phyloP scores from a whole-genome alignment of 768 basidiomycete genomes.

The Xerocomus potaroensis region DNA sequence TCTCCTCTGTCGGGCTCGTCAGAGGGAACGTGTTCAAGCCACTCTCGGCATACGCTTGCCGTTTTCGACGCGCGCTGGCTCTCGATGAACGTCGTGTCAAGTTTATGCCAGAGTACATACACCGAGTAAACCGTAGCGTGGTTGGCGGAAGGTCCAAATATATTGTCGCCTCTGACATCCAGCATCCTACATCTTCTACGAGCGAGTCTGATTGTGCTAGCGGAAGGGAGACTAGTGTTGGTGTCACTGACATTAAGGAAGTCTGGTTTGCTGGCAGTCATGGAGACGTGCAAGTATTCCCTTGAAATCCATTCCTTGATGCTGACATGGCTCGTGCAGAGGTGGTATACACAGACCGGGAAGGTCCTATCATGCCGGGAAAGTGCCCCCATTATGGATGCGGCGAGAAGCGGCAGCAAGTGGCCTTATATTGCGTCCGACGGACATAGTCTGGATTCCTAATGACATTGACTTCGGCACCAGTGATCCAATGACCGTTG shows the following conservation, averaged over 20 bases:
- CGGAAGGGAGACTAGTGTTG: too few species aligned
- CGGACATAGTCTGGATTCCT: conserved; percentile 24
- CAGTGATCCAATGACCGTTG: conserved; percentile 16
- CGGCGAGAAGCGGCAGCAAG: conserved; percentile 24
- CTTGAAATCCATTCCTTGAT: neutral
- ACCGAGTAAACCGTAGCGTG: conserved; percentile 26
- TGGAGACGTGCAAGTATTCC: conserved; percentile 29
- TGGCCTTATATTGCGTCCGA: conserved; percentile 25
- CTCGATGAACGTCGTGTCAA: conserved; percentile 60
- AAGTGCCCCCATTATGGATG: conserved; percentile 32
- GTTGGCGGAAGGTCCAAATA: conserved; percentile 6
- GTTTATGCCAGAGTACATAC: conserved; percentile 44
- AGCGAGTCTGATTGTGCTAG: too few species aligned
- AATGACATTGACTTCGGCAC: conserved; percentile 22
- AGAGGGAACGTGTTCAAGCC: conserved; percentile 44
- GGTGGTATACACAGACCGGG: conserved; percentile 22
- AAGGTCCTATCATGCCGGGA: conserved; percentile 17
- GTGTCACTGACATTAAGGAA: too few species aligned
- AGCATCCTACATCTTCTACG: neutral
- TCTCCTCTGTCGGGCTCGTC: conserved; percentile 57
- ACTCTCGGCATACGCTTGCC: conserved; percentile 53
- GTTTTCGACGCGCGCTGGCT: conserved; percentile 60
- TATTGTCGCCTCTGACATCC: neutral
- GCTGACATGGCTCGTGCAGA: conserved; percentile 5
- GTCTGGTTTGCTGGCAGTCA: conserved; percentile 62